Conservation (phyloP, 73 alveolate genomes). For the Breviolum minutum region DNA sequence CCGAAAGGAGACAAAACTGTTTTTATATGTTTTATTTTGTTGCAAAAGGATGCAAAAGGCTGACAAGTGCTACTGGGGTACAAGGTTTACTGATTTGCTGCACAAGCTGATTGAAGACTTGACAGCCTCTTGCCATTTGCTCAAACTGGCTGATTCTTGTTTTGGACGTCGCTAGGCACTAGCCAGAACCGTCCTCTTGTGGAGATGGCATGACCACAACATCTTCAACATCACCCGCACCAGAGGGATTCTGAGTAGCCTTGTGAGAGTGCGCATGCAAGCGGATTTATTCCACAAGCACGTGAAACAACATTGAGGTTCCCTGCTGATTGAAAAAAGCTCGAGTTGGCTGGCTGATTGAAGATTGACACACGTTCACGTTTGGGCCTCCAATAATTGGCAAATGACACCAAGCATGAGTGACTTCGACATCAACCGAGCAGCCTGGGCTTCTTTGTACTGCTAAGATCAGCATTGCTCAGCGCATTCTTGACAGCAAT, state of each 20-base stretch:
- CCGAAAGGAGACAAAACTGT: too few relatives aligned
- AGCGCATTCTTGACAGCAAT: slow-evolving; percentile 56
- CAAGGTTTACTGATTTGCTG: too few relatives aligned
- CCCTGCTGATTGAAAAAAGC: slow-evolving; percentile 54
- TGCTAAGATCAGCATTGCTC: slow-evolving; percentile 74
- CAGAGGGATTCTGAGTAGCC: not conserved
- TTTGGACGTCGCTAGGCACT: too few relatives aligned
- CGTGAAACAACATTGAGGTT: not conserved
- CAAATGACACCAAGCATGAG: not conserved
- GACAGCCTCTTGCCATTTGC: too few relatives aligned
- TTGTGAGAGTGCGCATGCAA: not conserved
- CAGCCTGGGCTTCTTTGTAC: slow-evolving; percentile 81
- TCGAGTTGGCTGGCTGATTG: slow-evolving; percentile 81
- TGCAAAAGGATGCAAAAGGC: too few relatives aligned
- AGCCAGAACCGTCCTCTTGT: not conserved
- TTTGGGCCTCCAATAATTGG: slow-evolving; percentile 37
- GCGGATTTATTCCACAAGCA: not conserved
- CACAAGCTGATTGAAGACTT: too few relatives aligned
- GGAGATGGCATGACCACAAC: slow-evolving; percentile 43
- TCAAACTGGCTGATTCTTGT: too few relatives aligned
- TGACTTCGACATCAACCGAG: not conserved
- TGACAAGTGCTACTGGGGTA: too few relatives aligned
- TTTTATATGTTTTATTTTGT: too few relatives aligned
- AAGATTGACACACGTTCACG: slow-evolving; percentile 91
- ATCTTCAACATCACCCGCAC: slow-evolving; percentile 36